A percentile compares a stretch with the other conserved stretches of the same genome.
These are phyloP conservation scores for Chytriomyces sp. DNA, from an alignment of 192 early-diverging fungal species.

Conservation along the genomic window DNA sequence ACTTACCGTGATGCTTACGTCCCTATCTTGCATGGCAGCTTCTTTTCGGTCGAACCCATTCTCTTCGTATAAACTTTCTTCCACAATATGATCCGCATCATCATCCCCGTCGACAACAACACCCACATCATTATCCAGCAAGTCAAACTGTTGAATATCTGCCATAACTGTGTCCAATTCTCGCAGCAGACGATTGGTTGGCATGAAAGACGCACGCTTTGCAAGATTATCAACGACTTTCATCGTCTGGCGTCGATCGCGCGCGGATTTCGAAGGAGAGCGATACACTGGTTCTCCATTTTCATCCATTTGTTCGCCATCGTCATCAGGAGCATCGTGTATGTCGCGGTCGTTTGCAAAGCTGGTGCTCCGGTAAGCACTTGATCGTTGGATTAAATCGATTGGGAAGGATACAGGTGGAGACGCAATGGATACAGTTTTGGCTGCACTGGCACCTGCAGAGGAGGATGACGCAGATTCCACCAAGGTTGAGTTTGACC, in stretches of 20 bases:
- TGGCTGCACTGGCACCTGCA: too few relatives aligned
- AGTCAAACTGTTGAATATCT: constrained; percentile 6
- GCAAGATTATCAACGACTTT: constrained; percentile 3
- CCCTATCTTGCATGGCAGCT: background rate
- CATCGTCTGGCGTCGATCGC: constrained; percentile 13
- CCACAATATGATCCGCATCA: background rate
- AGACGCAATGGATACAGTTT: background rate
- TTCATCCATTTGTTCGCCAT: background rate
- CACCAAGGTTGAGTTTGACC: too few relatives aligned
- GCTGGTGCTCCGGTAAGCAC: too few relatives aligned
- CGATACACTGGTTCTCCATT: background rate
- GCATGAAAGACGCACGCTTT: constrained; percentile 25
- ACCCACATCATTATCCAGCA: background rate
- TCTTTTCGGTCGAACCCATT: background rate
- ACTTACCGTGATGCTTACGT: background rate
- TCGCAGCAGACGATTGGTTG: background rate
- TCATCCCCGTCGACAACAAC: background rate
- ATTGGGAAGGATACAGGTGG: background rate
- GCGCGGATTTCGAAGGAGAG: background rate
- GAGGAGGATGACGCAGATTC: too few relatives aligned
- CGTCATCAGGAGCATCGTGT: background rate
- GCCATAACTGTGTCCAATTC: constrained; percentile 25
- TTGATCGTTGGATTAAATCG: background rate
- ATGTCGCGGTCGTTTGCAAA: background rate
- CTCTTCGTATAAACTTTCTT: background rate